Percentiles rank a stretch among this genome's conserved stretches.
Conservation (phyloP, 1,284 basidiomycete species). For the Rhizoctonia solani region DNA sequence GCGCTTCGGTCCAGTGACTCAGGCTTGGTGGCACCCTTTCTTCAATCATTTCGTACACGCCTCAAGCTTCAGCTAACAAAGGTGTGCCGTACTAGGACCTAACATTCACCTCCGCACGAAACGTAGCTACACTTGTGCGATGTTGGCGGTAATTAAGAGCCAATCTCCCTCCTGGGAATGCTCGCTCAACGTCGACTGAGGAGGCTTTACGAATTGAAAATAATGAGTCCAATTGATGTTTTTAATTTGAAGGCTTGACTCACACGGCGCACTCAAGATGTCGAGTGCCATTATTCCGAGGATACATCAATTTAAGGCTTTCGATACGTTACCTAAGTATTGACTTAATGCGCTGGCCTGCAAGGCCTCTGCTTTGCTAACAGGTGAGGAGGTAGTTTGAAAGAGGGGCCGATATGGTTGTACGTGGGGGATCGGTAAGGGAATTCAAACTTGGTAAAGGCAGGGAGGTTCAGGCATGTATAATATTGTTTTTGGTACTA, state of each 20-base stretch:
- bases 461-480: no score
- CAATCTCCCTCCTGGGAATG: constrained; percentile 19
- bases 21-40: not conserved
- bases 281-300: constrained; percentile 16
- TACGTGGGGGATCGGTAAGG: not conserved
- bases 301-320: not conserved
- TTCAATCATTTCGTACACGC: not conserved
- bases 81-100: constrained; percentile 16
- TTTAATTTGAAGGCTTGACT: not conserved
- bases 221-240: not conserved
- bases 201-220: not conserved
- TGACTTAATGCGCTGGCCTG: not conserved
- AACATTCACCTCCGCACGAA: constrained; percentile 15
- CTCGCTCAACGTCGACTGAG: constrained; percentile 15
- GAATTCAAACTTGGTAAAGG: not conserved
- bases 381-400: not conserved
- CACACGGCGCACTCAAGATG: constrained; percentile 4
- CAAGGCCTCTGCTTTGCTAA: not conserved
- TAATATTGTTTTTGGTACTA: no score
- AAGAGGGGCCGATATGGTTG: no score
- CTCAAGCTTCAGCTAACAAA: not conserved
- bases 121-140: not conserved
- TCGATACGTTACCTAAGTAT: not conserved
- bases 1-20: not conserved
- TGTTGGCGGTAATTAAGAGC: no score